These are phyloP conservation scores for Aspergillus jensenii DNA, from an alignment of 2,329 filamentous ascomycete species.

Conservation along the genomic window DNA sequence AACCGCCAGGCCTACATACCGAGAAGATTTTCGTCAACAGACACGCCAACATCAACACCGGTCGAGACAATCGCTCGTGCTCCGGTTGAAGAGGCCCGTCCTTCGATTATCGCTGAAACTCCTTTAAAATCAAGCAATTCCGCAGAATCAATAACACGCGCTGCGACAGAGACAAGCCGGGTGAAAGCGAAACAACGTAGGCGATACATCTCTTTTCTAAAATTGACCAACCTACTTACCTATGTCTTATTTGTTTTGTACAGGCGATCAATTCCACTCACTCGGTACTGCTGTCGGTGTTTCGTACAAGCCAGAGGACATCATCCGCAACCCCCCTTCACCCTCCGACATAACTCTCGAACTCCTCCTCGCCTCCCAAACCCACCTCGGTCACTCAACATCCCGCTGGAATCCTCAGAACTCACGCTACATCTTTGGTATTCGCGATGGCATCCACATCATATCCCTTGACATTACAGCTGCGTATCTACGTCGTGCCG, in stretches of 20 bases:
- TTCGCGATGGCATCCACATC: constrained; percentile 85
- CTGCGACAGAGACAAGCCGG: constrained; percentile 15
- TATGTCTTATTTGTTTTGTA: neutral
- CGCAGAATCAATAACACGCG: constrained; percentile 2
- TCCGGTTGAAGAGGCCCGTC: constrained; percentile 9
- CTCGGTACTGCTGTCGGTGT: constrained; percentile 31
- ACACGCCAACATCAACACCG: constrained; percentile 19
- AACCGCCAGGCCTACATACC: constrained; percentile 32
- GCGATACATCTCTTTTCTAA: constrained; percentile 2
- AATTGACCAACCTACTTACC: neutral
- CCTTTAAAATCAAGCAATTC: constrained; percentile 10
- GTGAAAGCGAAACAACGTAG: constrained; percentile 25
- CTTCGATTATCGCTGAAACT: constrained; percentile 11
- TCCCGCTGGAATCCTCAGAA: constrained; percentile 94
- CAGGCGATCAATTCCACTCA: constrained; percentile 32
- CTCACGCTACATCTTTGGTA: constrained; percentile 88
- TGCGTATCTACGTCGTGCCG: constrained; percentile 84
- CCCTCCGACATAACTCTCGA: constrained; percentile 85
- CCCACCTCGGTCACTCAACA: constrained; percentile 86
- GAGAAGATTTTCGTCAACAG: constrained; percentile 35
- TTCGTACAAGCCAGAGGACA: constrained; percentile 33
- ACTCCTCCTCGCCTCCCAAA: constrained; percentile 82
- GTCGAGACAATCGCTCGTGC: constrained; percentile 24
- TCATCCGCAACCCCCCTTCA: constrained; percentile 67
- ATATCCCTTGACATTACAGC: constrained; percentile 89